A percentile compares a stretch with the other conserved stretches of the same genome.
Evolutionary conservation across 805 yeast species (phyloP).

Genomic region (Danielia reshetovae): DNA sequence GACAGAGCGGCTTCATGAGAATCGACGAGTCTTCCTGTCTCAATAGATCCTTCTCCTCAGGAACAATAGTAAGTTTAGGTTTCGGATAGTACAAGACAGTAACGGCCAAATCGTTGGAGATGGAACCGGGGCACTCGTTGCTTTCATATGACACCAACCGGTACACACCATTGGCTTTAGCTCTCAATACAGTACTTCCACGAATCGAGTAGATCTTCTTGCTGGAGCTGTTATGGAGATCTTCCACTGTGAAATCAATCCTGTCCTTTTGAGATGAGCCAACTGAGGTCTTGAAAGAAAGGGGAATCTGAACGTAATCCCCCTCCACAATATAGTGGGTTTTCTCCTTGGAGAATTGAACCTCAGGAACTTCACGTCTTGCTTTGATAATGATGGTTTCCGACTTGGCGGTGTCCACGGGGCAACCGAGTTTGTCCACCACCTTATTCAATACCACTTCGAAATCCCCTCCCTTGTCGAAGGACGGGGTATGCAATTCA

Average conservation of each 20-base stretch:
- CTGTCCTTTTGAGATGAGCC: slow-evolving; percentile 26
- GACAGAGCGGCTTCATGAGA: slow-evolving; percentile 30
- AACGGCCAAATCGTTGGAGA: slow-evolving; percentile 15
- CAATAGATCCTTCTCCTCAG: slow-evolving; percentile 15
- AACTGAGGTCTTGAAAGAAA: slow-evolving; percentile 31
- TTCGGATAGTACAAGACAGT: slow-evolving; percentile 24
- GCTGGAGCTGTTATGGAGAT: slow-evolving; percentile 16
- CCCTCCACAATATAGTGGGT: slow-evolving; percentile 55
- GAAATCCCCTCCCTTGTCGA: slow-evolving; percentile 70
- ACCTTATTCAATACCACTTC: slow-evolving; percentile 59
- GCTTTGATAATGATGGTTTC: slow-evolving; percentile 63
- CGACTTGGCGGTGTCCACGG: slow-evolving; percentile 60
- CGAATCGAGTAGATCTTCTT: slow-evolving; percentile 5
- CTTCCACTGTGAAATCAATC: slow-evolving; percentile 28
- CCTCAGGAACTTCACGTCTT: slow-evolving; percentile 61
- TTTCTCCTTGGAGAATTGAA: slow-evolving; percentile 25
- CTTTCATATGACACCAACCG: slow-evolving; percentile 35
- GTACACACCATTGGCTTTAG: slow-evolving; percentile 42
- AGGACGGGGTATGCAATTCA: slow-evolving; percentile 49
- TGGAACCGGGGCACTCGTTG: slow-evolving; percentile 44
- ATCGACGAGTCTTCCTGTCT: slow-evolving; percentile 6
- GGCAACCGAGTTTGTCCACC: slow-evolving; percentile 74
- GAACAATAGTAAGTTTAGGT: slow-evolving; percentile 11
- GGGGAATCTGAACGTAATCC: slow-evolving; percentile 52
- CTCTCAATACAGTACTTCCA: slow-evolving; percentile 18